Percentiles rank a stretch among this genome's conserved stretches.
Evolutionary conservation across 192 early-diverging fungal species (phyloP).

Genomic region (Mortierella hygrophila): DNA sequence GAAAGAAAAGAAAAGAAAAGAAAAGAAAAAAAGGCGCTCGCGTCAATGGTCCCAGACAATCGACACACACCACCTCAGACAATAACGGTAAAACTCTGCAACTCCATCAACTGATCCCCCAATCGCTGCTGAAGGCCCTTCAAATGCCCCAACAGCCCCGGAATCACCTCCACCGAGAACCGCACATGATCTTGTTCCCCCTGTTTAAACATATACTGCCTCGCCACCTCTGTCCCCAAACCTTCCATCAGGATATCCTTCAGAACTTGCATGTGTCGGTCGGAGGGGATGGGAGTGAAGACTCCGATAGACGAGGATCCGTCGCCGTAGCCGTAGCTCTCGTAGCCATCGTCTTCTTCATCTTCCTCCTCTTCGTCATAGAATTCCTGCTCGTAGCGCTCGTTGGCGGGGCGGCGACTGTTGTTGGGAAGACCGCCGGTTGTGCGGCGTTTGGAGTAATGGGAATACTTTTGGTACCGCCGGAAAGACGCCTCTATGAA

Average conservation of each 20-base stretch:
- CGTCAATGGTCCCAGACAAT: neutral
- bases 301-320: slow-evolving; percentile 31
- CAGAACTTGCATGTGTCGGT: slow-evolving; percentile 56
- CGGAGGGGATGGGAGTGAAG: slow-evolving; percentile 54
- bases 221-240: slow-evolving; percentile 43
- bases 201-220: slow-evolving; percentile 49
- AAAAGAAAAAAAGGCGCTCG: neutral
- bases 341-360: slow-evolving; percentile 40
- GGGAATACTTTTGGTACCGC: slow-evolving; percentile 39
- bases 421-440: neutral
- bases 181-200: slow-evolving; percentile 54
- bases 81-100: slow-evolving; percentile 38
- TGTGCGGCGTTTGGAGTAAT: slow-evolving; percentile 9
- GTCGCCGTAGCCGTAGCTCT: slow-evolving; percentile 28
- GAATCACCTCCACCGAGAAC: slow-evolving; percentile 57
- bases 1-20: neutral
- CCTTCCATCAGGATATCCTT: slow-evolving; percentile 56
- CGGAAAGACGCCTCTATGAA: slow-evolving; percentile 35
- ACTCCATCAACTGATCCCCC: slow-evolving; percentile 46
- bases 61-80: slow-evolving; percentile 1
- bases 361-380: slow-evolving; percentile 15
- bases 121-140: slow-evolving; percentile 48
- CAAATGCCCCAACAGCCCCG: slow-evolving; percentile 52
- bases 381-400: neutral
- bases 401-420: neutral